These are phyloP conservation scores for Eucalyptus decipiens DNA, from an alignment of 345 rosid species.

Conservation along the genomic window DNA sequence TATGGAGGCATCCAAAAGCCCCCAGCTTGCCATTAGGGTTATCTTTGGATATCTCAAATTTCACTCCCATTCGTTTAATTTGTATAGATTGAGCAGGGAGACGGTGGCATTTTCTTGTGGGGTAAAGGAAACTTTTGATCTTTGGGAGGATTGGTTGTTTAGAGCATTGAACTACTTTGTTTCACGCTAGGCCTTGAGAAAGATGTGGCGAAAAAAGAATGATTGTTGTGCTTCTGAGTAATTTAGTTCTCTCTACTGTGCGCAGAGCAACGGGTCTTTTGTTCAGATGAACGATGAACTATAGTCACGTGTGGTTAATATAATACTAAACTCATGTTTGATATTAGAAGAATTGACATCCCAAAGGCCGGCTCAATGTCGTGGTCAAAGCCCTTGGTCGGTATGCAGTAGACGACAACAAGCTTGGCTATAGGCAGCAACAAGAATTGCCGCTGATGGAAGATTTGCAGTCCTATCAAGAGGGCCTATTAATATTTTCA, in stretches of 20 bases:
- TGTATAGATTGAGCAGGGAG: background rate
- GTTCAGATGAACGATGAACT: background rate
- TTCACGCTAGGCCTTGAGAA: background rate
- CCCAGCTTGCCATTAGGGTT: constrained; percentile 15
- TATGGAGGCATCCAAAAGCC: constrained; percentile 29
- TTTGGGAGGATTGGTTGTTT: background rate
- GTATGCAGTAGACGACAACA: background rate
- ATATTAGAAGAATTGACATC: background rate
- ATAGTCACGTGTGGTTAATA: background rate
- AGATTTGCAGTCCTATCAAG: background rate
- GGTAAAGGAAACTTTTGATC: background rate
- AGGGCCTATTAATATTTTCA: background rate
- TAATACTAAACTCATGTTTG: background rate
- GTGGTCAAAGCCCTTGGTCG: background rate
- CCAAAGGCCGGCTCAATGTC: background rate
- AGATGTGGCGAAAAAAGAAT: background rate
- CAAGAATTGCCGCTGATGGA: background rate
- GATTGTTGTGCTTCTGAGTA: background rate
- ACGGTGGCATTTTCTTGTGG: background rate
- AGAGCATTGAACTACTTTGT: background rate
- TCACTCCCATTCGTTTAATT: background rate
- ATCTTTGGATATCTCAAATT: background rate
- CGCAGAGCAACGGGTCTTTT: background rate
- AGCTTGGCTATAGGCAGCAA: background rate
- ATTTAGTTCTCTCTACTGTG: background rate